A percentile compares a stretch with the other conserved stretches of the same genome.
These are phyloP conservation scores for Solanum pennellii DNA, from an alignment of 257 asterid species.

Conservation along the genomic window DNA sequence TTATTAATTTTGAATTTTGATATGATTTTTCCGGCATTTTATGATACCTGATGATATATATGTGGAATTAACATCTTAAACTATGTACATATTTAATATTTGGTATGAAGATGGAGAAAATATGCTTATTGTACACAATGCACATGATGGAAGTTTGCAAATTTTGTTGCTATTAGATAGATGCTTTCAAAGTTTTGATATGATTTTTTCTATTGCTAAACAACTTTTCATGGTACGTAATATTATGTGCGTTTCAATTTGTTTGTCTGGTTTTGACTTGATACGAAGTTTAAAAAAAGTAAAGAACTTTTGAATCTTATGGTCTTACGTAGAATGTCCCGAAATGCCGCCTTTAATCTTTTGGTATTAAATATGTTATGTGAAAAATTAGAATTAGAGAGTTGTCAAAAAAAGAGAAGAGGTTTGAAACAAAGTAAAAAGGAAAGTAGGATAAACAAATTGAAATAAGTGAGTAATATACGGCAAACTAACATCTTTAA, in stretches of 20 bases:
- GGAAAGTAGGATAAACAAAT: neutral
- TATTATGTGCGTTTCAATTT: accelerated
- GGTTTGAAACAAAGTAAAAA: neutral
- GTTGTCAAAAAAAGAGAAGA: neutral
- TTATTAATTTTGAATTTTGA: neutral
- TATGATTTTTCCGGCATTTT: neutral
- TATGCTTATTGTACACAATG: neutral
- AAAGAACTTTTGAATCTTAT: neutral
- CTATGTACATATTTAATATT: neutral
- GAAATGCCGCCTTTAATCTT: neutral
- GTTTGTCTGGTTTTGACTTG: accelerated
- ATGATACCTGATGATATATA: neutral
- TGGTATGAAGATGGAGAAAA: neutral
- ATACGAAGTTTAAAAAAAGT: neutral
- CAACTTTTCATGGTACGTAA: neutral
- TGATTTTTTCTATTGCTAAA: neutral
- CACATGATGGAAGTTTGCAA: neutral
- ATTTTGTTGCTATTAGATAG: neutral
- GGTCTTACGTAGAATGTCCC: neutral
- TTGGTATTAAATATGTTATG: neutral
- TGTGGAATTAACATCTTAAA: neutral
- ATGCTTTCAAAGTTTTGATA: neutral
- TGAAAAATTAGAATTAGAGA: neutral
- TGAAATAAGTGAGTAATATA: neutral
- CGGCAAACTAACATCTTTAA: neutral